Conservation (phyloP, 331 rosid species). For the Acacia concinna region DNA sequence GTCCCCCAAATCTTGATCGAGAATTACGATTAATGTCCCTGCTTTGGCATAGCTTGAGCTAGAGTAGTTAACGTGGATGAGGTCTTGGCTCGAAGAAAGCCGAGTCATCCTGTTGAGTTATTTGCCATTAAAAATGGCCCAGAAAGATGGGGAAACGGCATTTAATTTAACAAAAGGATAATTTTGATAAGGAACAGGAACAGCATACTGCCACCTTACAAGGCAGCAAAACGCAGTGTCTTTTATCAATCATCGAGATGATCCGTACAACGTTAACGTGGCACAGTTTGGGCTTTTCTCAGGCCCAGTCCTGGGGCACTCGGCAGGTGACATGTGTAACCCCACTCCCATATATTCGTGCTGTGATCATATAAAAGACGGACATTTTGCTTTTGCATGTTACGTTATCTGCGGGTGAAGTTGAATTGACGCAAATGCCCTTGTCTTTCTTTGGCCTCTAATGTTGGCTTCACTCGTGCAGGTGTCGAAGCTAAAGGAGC, state of each 20-base stretch:
- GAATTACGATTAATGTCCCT: too few relatives aligned
- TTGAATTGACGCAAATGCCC: background rate
- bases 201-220: slow-evolving; percentile 55
- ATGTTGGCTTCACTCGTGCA: slow-evolving; percentile 19
- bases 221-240: slow-evolving; percentile 40
- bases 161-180: background rate
- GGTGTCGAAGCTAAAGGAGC: slow-evolving; percentile 62
- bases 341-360: background rate
- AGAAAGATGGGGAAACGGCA: background rate
- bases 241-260: slow-evolving; percentile 12
- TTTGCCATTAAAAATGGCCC: slow-evolving; percentile 20
- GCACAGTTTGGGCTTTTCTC: slow-evolving; percentile 37
- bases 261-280: slow-evolving; percentile 49
- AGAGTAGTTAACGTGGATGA: slow-evolving; percentile 32
- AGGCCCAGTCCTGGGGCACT: slow-evolving; percentile 41
- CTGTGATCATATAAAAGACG: background rate
- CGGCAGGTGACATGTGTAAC: slow-evolving; percentile 18
- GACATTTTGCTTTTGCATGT: background rate
- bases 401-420: background rate
- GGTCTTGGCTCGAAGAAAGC: slow-evolving; percentile 73
- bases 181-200: slow-evolving; percentile 30
- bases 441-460: background rate
- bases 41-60: background rate
- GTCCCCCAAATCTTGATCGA: slow-evolving; percentile 19
- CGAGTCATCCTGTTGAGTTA: slow-evolving; percentile 29